These are phyloP conservation scores for Globisporangium solare DNA, from an alignment of 352 stramenopile genomes.

Conservation along the genomic window DNA sequence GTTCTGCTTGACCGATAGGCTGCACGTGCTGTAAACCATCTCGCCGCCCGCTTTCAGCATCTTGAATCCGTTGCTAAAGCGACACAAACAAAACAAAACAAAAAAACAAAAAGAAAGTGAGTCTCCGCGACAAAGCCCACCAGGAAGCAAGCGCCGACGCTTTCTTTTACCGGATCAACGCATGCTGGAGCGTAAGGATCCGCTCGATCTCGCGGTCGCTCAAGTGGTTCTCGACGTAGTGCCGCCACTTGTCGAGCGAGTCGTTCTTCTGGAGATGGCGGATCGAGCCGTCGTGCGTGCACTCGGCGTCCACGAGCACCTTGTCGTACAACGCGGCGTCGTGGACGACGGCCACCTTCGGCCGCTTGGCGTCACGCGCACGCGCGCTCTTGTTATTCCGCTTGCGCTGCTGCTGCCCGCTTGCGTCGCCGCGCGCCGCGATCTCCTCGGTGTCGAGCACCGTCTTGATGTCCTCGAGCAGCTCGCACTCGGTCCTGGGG, in stretches of 20 bases:
- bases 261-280: slow-evolving; percentile 79
- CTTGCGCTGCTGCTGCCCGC: slow-evolving; percentile 58
- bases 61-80: slow-evolving; percentile 74
- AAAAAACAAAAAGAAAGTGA: slow-evolving; percentile 3
- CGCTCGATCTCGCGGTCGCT: slow-evolving; percentile 45
- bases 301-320: slow-evolving; percentile 95
- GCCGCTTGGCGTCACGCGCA: slow-evolving; percentile 44
- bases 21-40: slow-evolving; percentile 96
- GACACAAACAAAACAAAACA: neutral
- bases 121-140: no score
- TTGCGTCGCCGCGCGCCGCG: slow-evolving; percentile 28
- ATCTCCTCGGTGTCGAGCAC: slow-evolving; percentile 74
- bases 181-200: slow-evolving; percentile 58
- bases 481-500: slow-evolving; percentile 38
- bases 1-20: slow-evolving; percentile 91
- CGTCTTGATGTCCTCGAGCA: slow-evolving; percentile 32
- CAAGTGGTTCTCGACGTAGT: slow-evolving; percentile 72
- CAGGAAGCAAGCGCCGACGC: neutral
- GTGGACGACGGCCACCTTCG: slow-evolving; percentile 24
- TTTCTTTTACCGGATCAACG: slow-evolving; percentile 46
- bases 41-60: slow-evolving; percentile 81
- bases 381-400: slow-evolving; percentile 90
- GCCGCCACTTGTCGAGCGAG: slow-evolving; percentile 61
- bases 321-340: slow-evolving; percentile 79
- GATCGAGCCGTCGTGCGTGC: slow-evolving; percentile 93